Evolutionary conservation across 2,329 filamentous ascomycete species (phyloP).

Genomic region (Cordyceps javanica): DNA sequence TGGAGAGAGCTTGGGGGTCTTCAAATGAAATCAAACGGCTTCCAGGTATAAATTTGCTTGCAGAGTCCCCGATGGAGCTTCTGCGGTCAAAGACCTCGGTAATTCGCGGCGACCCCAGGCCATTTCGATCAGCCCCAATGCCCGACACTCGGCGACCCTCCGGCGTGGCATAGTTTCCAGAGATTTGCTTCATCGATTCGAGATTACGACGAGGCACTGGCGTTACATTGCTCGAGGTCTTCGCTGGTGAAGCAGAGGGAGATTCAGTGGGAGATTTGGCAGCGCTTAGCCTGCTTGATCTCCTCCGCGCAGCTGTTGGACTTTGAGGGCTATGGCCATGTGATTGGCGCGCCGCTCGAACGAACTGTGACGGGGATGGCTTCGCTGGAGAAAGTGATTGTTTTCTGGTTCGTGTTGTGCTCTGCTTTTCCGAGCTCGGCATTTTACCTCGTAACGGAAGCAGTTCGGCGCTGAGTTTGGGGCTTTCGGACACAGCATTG

Average conservation of each 20-base stretch:
- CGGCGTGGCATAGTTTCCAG: slow-evolving; percentile 19
- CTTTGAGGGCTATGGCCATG: neutral
- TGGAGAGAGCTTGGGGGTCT: slow-evolving; percentile 56
- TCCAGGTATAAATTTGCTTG: slow-evolving; percentile 56
- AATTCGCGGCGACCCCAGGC: slow-evolving; percentile 70
- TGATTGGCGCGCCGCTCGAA: neutral
- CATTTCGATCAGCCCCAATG: slow-evolving; percentile 61
- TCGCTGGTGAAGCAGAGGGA: neutral
- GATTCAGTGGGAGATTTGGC: neutral
- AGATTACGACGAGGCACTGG: neutral
- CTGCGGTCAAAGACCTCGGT: slow-evolving; percentile 65
- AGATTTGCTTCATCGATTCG: neutral
- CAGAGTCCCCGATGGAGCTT: slow-evolving; percentile 62
- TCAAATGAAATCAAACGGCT: slow-evolving; percentile 52
- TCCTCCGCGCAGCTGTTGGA: neutral
- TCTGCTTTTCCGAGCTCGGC: neutral
- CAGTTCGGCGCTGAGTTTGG: slow-evolving; percentile 45
- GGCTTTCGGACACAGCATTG: slow-evolving; percentile 2
- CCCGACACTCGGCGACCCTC: slow-evolving; percentile 53
- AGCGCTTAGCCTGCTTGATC: slow-evolving; percentile 5
- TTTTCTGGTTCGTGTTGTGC: slow-evolving; percentile 13
- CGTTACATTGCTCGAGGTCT: neutral
- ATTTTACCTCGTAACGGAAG: slow-evolving; percentile 44
- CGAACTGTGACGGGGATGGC: slow-evolving; percentile 31
- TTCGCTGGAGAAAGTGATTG: slow-evolving; percentile 21